Conservation (phyloP, 371 early-diverging fungal species). For the Lichtheimia corymbifera region DNA sequence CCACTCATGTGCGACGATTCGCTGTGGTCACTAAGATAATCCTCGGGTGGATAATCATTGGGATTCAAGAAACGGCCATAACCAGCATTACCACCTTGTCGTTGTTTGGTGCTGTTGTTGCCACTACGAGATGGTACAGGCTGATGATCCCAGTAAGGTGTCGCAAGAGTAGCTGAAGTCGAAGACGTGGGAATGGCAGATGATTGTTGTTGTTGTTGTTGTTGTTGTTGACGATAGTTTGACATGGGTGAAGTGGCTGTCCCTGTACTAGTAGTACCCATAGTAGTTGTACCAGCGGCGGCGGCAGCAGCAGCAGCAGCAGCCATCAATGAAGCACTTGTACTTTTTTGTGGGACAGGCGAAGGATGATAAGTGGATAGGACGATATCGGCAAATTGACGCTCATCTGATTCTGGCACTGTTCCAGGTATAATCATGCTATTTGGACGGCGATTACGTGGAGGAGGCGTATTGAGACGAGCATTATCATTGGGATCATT, state of each 20-base stretch:
- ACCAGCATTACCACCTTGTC: constrained; percentile 8
- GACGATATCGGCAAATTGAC: constrained; percentile 46
- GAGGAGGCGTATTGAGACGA: background rate
- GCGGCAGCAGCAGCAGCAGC: background rate
- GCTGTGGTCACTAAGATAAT: constrained; percentile 63
- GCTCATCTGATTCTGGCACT: constrained; percentile 57
- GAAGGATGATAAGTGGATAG: constrained; percentile 48
- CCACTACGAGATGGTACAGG: background rate
- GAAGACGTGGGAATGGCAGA: constrained; percentile 27
- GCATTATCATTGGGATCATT: too few species aligned
- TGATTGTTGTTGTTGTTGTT: background rate
- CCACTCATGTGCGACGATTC: constrained; percentile 49
- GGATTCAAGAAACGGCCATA: constrained; percentile 45
- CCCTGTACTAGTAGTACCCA: too few species aligned
- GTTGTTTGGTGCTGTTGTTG: background rate
- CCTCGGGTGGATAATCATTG: constrained; percentile 32
- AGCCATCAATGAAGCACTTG: constrained; percentile 1
- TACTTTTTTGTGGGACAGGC: constrained; percentile 8
- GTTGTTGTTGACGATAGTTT: constrained; percentile 7
- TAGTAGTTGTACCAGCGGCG: background rate
- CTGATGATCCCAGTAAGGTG: constrained; percentile 2
- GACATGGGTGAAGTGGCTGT: background rate
- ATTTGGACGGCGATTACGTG: background rate
- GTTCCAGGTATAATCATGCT: constrained; percentile 51
- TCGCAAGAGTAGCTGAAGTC: constrained; percentile 14